Evolutionary conservation across 805 yeast species (phyloP).

Genomic region (Tetrapisispora pingtungensis): DNA sequence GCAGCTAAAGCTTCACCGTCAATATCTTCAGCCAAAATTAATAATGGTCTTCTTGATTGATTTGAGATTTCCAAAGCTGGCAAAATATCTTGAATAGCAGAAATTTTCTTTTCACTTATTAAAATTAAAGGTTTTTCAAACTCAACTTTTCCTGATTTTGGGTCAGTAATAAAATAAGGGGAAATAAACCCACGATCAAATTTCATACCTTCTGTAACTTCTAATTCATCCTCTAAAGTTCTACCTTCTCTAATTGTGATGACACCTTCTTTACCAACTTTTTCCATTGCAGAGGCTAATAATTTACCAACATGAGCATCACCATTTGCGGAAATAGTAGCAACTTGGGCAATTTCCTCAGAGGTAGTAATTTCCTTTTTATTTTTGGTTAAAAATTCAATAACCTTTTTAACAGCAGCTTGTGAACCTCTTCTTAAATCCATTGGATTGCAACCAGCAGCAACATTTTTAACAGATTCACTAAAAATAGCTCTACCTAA

Average conservation of each 20-base stretch:
- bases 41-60: conserved; percentile 84
- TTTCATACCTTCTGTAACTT: conserved; percentile 97
- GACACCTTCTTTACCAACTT: conserved; percentile 98
- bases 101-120: conserved; percentile 85
- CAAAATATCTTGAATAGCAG: conserved; percentile 79
- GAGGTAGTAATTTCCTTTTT: conserved; percentile 89
- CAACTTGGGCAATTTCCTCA: conserved; percentile 95
- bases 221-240: conserved; percentile 92
- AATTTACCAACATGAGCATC: conserved; percentile 85
- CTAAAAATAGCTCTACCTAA: conserved; percentile 92
- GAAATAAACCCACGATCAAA: conserved; percentile 96
- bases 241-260: conserved; percentile 96
- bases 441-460: conserved; percentile 99
- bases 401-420: conserved; percentile 91
- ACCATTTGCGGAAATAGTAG: conserved; percentile 95
- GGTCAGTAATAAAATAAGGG: conserved; percentile 91
- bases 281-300: conserved; percentile 93
- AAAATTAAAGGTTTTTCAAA: conserved; percentile 86
- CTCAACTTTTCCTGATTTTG: conserved; percentile 88
- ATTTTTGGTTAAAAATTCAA: conserved; percentile 69
- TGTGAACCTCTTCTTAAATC: conserved; percentile 95
- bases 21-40: conserved; percentile 89
- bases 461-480: conserved; percentile 91
- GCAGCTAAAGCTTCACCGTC: conserved; percentile 99
- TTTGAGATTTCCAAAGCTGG: conserved; percentile 91